phyloP scores from a whole-genome alignment of 768 basidiomycete genomes.

The Lanmaoa rubissima region DNA sequence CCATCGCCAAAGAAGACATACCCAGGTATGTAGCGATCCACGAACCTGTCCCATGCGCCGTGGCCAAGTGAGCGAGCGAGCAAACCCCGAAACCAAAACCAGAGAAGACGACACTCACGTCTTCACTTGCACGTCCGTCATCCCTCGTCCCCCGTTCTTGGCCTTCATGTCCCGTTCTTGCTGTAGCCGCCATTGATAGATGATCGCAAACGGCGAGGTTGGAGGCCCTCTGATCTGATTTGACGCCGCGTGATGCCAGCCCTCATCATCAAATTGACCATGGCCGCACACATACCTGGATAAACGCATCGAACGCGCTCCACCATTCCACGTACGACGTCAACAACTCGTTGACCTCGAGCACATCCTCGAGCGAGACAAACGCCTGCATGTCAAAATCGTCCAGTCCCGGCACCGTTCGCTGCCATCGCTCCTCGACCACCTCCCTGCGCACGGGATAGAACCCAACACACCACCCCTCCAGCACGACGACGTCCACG shows the following conservation, averaged over 20 bases:
- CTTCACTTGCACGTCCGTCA: constrained; percentile 80
- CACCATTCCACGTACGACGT: constrained; percentile 64
- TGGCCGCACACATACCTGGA: constrained; percentile 48
- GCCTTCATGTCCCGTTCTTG: constrained; percentile 91
- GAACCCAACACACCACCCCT: constrained; percentile 97
- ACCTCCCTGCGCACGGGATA: constrained; percentile 53
- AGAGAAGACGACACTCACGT: constrained; percentile 29
- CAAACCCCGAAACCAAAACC: too few species aligned
- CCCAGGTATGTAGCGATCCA: constrained; percentile 91
- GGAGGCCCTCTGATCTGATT: constrained; percentile 40
- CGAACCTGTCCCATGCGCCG: constrained; percentile 51
- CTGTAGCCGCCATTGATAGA: constrained; percentile 87
- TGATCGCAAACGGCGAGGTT: constrained; percentile 42
- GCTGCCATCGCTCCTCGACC: constrained; percentile 53
- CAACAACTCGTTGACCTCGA: constrained; percentile 62
- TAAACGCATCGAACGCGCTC: constrained; percentile 65
- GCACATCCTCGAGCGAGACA: constrained; percentile 51
- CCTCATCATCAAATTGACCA: not conserved
- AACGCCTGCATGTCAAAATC: constrained; percentile 37
- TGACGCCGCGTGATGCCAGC: not conserved
- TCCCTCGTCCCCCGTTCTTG: constrained; percentile 79
- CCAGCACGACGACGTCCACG: constrained; percentile 83
- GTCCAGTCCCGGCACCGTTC: constrained; percentile 24
- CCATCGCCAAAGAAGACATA: constrained; percentile 84
- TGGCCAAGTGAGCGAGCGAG: not conserved